These are phyloP conservation scores for Knoxia roxburghii DNA, from an alignment of 257 asterid species.

Conservation along the genomic window DNA sequence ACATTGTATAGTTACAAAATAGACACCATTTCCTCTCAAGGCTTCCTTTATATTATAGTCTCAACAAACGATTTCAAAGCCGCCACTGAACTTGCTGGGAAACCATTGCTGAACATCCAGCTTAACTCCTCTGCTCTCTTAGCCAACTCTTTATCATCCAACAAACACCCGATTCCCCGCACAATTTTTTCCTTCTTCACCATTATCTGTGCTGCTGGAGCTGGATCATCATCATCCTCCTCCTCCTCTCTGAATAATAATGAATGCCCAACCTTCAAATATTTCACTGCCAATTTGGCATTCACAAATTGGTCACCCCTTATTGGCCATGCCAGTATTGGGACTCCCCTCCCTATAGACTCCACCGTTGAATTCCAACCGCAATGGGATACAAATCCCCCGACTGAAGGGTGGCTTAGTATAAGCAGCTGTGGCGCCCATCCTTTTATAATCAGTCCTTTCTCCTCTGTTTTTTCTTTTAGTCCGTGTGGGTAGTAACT, in stretches of 20 bases:
- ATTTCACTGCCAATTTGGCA: conserved; percentile 41
- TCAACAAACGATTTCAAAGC: conserved; percentile 41
- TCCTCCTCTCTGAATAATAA: conserved; percentile 25
- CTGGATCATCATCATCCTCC: conserved; percentile 32
- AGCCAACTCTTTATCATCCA: conserved; percentile 47
- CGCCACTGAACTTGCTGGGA: conserved; percentile 45
- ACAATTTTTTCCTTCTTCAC: conserved; percentile 43
- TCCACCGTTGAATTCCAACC: conserved; percentile 77
- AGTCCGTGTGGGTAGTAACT: conserved; percentile 50
- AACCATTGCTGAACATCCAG: conserved; percentile 38
- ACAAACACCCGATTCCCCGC: conserved; percentile 40
- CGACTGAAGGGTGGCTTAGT: conserved; percentile 50
- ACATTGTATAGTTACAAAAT: no score
- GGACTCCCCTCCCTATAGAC: conserved; percentile 54
- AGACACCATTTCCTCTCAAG: no score
- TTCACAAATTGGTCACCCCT: conserved; percentile 69
- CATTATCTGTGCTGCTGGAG: no score
- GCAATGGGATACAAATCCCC: conserved; percentile 67
- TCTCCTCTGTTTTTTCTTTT: conserved; percentile 34
- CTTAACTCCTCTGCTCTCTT: conserved; percentile 30
- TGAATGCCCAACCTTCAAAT: conserved; percentile 43
- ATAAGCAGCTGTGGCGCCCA: conserved; percentile 76
- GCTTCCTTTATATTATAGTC: not conserved
- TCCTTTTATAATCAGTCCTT: conserved; percentile 61
- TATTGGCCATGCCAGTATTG: conserved; percentile 73